Evolutionary conservation across 345 rosid genomes (phyloP), one percentile per base, ranked within the genome.

Genomic region (Cardiospermum halicacabum): DNA sequence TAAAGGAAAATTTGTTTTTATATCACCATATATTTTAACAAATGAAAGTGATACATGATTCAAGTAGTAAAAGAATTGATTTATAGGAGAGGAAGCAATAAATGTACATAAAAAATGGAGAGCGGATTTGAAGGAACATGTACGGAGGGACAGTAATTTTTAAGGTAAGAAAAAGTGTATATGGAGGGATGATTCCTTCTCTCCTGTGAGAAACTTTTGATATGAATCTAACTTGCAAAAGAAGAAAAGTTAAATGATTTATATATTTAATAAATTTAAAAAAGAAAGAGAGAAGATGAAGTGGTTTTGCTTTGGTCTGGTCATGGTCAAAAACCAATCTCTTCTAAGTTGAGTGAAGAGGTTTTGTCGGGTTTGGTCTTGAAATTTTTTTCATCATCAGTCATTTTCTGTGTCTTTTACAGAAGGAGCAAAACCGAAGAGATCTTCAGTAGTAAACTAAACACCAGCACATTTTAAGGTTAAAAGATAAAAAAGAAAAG

Each of bases 331-430:
- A 76, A 77, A 34, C 75, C 80, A 71, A 69, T 58, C 75, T 60
- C n/a, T n/a, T n/a, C 73, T 51, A 65, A 55, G 68, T 30, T 72
- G 83, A 72, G 85, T 79, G 67, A 68, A 73, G 15, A n/a, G n/a
- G n/a, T n/a, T 58, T 58, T 86, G 96, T 88, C 93, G 84, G 88
- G 75, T 72, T 66, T 5, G 53, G 19, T 15, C 15, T 40, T 18
- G 21, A n/a, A 27, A n/a, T n/a, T n/a, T n/a, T n/a, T 71, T 57
- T 69, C 72, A 37, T 71, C 81, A 72, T 69, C 73, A 62, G 80
- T 87, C 86, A 78, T 81, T 86, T 69, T 85, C 89, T 25, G 25
- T 75, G 84, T 78, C 79, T 77, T 78, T 70, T 75, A 76, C 84
- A 69, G 70, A 62, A 56, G 56, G 65, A 77, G 79, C 74, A 69